Base-by-base conservation (phyloP, 2,329 filamentous ascomycete species). In the Aquanectria penicillioides region DNA sequence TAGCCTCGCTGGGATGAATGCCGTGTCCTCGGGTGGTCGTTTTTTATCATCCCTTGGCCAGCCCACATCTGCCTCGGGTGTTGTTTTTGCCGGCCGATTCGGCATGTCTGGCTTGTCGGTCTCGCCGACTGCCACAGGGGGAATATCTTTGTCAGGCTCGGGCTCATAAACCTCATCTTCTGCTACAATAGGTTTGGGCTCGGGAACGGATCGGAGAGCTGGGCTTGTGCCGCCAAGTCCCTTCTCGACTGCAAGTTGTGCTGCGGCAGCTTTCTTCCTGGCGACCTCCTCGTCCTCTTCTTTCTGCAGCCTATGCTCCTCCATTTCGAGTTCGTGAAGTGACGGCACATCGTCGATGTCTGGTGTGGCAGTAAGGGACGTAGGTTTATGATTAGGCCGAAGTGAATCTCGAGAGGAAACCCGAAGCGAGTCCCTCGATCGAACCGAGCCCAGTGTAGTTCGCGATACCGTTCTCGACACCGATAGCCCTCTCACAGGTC, bases 1-100 rank as follows among this genome's bases (percentile, higher is more conserved):
- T 58, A 89, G 71, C 57, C 85, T 78, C 29, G 86, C 86, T 4
- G 86, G 86, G 18, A 88, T 77, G 64, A 89, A 89, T 2, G 74
- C 74, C 17, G 55, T 17, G 15, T 66, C 61, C 40, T 63, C 56
- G 7, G 46, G 53, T 13, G 50, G 37, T 20, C 40, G 38, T 26
- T 66, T 60, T 31, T 54, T 41, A 18, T 48, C 63, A 5, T 34
- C 36, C 36, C 17, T 23, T 22, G 46, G 29, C 3, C 22, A 6
- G 22, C 48, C 46, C 3, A 38, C 44, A 22, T 59, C 57, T n/a
- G 71, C 69, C 56, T 74, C 69, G 11, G 70, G 69, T 36, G 73
- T 74, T n/a, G 25, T 4, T 6, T 57, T 33, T 4, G 22, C 40
- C 38, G 31, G 31, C 29, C 26, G 25, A 12, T 61, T 46, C 0